A percentile compares a stretch with the other conserved stretches of the same genome.
phyloP scores from a whole-genome alignment of 306 rosid species.

The Oxytropis ochrocephala region DNA sequence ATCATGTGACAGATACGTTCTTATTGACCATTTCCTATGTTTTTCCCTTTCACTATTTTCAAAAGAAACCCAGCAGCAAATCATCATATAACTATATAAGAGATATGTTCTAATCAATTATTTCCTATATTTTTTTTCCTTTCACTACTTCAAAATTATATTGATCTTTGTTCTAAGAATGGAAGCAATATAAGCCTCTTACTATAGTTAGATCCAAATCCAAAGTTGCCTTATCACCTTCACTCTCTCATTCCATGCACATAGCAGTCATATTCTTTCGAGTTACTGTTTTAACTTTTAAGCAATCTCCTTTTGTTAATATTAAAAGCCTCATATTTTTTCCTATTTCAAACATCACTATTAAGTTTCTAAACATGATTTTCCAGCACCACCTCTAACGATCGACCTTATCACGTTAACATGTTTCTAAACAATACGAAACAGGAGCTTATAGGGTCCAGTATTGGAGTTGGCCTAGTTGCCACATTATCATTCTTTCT shows the following conservation, averaged over 20 bases:
- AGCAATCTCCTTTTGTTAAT: neutral
- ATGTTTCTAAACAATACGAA: too few species aligned
- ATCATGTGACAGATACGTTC: constrained; percentile 6
- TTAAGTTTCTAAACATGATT: neutral
- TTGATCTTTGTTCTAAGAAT: neutral
- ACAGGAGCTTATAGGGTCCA: too few species aligned
- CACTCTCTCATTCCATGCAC: neutral
- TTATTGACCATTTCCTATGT: neutral
- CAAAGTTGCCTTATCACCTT: neutral
- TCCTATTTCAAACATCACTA: neutral
- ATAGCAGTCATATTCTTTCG: neutral
- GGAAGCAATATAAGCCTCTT: neutral
- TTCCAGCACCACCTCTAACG: neutral
- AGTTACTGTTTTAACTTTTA: neutral
- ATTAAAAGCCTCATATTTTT: neutral
- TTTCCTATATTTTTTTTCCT: neutral
- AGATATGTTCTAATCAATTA: neutral
- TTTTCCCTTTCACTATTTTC: neutral
- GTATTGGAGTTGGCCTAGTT: too few species aligned
- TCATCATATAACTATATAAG: constrained; percentile 4
- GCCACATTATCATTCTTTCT: too few species aligned
- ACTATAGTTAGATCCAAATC: constrained; percentile 3
- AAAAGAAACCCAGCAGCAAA: neutral
- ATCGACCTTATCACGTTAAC: too few species aligned
- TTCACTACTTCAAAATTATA: neutral